Evolutionary conservation across 1,139 yeast species (phyloP), one percentile per base, ranked within the genome.

Genomic region (Pichia sp.): DNA sequence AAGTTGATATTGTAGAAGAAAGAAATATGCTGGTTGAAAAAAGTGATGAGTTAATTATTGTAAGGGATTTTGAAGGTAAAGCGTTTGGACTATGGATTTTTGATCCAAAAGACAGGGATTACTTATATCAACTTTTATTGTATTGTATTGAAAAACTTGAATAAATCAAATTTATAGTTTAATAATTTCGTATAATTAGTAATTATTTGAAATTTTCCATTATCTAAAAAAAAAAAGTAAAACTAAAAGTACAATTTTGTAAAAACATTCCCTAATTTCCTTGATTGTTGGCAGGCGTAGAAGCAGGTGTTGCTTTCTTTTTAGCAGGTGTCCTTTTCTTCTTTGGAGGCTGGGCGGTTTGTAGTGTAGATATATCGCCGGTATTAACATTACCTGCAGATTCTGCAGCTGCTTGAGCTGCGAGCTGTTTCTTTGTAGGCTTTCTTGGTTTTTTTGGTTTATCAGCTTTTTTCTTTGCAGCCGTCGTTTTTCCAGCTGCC

Each of bases 11-110:
- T 51, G 74, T 78, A 3, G 74, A 49, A 11, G 60, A 79, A 36
- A 73, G 76, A 5, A 76, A 79, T 36, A 80, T 88, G 80, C 85
- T 83, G 48, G 84, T 84, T 39, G 95, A 86, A 57, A 73, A 83
- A 53, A 86, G 85, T 58, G 95, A 84, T 55, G 85, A 85, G 44
- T 75, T 89, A 60, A 80, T 90, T 45, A 89, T 90, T 62, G 78
- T 89, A 32, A 85, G 85, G 64, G 84, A 83, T 56, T 69, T 84
- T 40, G 72, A 81, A 48, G 94, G 88, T 10, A 88, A 83, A 44
- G 86, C 89, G 48, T 89, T 79, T 63, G 97, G 97, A 1, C 71
- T 90, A 49, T 90, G 97, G 97, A 75, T 89, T 28, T 89, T 86
- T 63, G 81, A 86, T 53, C 86, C 81, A 49, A 78, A 74, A 4